Base-by-base conservation (phyloP, 2,329 filamentous ascomycete genomes). In the Pseudogymnoascus sp. region DNA sequence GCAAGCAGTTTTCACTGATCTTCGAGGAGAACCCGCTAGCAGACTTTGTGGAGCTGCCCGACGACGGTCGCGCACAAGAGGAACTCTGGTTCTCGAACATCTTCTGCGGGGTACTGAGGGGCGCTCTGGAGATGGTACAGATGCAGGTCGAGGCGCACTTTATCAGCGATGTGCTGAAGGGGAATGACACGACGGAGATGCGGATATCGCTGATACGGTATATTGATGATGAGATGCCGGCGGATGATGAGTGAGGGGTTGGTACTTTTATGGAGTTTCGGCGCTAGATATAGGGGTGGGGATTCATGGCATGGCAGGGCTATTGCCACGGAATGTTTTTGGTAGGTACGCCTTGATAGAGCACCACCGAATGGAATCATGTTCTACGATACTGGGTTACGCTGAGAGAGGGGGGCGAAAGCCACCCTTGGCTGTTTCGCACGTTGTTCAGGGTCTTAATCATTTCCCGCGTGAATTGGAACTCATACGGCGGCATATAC, bases 41-140 rank as follows among this genome's bases (percentile, higher is more conserved):
- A 61, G 95, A 99, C 77, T 99, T 97, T 77, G 95, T 99, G 60
- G 95, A 99, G 77, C 79, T 99, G 47, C 95, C 95, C 0, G 95
- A 99, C 74, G 95, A 99, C 76, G 95, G 93, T 61, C 84, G 92
- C 67, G 91, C 95, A 3, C 95, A 99, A 76, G 93, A 97, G 72
- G 93, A 97, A 78, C 80, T 99, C 40, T 99, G 95, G 95, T 99
- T 96, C 76, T 97, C 92, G 4, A 99, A 97, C 76, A 96, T 99
- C 64, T 83, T 97, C 47, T 97, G 95, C 71, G 95, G 95, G 47
- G 90, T 99, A 47, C 79, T 99, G 66, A 83, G 95, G 69, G 95
- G 95, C 13, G 88, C 93, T 1, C 77, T 99, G 65, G 95, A 99
- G 76, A 99, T 99, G 95, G 93, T 97, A 72, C 93, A 97, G 83